Evolutionary conservation across 1,284 basidiomycete genomes (phyloP).

Genomic region (Cutaneotrichosporon spelunceum): DNA sequence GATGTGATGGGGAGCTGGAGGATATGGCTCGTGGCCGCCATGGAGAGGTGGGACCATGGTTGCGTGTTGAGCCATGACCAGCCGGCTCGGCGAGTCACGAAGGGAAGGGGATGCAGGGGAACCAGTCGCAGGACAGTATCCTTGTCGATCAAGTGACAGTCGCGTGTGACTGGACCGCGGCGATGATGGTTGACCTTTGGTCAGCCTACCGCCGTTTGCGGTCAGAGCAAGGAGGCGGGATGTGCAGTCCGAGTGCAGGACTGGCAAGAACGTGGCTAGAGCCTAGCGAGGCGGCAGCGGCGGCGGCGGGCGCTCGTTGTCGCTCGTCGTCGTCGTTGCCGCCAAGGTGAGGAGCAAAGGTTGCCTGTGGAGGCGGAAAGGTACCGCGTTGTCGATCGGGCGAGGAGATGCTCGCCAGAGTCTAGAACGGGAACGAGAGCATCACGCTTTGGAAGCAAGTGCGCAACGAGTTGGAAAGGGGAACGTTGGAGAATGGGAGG

Average conservation of each 20-base stretch:
- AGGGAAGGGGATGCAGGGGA: not conserved
- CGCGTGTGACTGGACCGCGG: not conserved
- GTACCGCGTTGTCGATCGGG: not conserved
- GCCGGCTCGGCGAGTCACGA: not conserved
- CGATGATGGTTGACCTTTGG: not conserved
- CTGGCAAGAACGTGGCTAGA: not conserved
- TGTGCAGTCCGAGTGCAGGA: not conserved
- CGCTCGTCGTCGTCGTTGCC: slow-evolving; percentile 8
- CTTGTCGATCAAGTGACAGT: not conserved
- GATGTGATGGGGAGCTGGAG: slow-evolving; percentile 4
- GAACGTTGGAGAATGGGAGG: too few species aligned
- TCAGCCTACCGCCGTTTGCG: not conserved
- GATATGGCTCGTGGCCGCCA: slow-evolving; percentile 6
- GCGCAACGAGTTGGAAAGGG: too few species aligned
- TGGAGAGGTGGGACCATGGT: not conserved
- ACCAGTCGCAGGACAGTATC: not conserved
- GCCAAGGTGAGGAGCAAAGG: not conserved
- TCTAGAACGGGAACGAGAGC: not conserved
- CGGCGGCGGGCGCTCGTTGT: not conserved
- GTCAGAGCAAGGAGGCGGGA: not conserved
- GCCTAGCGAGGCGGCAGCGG: slow-evolving; percentile 1
- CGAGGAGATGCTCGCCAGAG: not conserved
- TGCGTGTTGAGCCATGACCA: slow-evolving; percentile 4
- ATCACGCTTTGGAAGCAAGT: not conserved
- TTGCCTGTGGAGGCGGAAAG: not conserved